Conservation (phyloP, 257 asterid genomes). For the Primulina tabacum region DNA sequence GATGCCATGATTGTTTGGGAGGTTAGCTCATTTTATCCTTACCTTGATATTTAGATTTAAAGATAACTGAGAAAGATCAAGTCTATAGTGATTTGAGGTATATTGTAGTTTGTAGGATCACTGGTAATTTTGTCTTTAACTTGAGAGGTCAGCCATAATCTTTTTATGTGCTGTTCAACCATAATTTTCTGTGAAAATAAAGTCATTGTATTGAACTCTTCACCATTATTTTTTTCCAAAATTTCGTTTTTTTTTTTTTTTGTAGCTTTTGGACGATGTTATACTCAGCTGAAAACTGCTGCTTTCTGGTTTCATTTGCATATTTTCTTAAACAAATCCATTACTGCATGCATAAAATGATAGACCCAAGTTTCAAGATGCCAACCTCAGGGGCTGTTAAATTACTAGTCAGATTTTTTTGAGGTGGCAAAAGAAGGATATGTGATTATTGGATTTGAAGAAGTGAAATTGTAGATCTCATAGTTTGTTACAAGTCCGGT, state of each 20-base stretch:
- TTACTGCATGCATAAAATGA: no score
- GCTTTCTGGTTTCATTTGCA: neutral
- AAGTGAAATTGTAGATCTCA: no score
- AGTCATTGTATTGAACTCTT: no score
- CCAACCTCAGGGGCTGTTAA: no score
- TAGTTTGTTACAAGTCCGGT: no score
- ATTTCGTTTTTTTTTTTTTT: neutral
- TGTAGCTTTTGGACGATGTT: conserved; percentile 5
- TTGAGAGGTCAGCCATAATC: neutral
- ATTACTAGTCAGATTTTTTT: no score
- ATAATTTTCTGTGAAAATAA: neutral
- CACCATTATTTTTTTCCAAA: no score
- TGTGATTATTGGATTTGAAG: no score
- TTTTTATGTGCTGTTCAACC: neutral
- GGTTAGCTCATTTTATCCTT: conserved; percentile 44
- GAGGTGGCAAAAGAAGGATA: no score
- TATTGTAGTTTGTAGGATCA: neutral
- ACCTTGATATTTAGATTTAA: conserved; percentile 4
- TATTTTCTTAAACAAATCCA: neutral
- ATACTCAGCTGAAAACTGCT: conserved; percentile 5
- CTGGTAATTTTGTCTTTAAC: neutral
- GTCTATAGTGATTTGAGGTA: neutral
- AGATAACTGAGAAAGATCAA: neutral
- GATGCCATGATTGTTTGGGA: conserved; percentile 99
- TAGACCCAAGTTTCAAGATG: no score